These are phyloP conservation scores for Chamaecyparis obtusa DNA, from an alignment of 75 land plant species.

Conservation along the genomic window DNA sequence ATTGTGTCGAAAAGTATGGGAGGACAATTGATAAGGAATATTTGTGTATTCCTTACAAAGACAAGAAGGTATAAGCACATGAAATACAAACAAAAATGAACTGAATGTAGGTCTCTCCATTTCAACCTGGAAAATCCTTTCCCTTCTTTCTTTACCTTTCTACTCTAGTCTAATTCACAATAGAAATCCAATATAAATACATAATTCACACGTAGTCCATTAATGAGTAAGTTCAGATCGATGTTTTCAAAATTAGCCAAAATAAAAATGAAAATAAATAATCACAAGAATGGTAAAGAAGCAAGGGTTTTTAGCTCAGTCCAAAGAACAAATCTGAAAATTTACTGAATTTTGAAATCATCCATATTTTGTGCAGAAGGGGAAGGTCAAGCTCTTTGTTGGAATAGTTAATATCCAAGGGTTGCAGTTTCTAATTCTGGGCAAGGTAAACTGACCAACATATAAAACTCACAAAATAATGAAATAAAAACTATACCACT, in stretches of 20 bases:
- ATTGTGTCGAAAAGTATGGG: slow-evolving; percentile 61
- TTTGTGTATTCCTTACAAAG: slow-evolving; percentile 76
- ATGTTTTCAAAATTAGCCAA: background rate
- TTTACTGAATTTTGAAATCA: too few relatives aligned
- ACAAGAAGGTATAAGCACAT: background rate
- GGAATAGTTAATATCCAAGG: too few relatives aligned
- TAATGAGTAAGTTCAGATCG: background rate
- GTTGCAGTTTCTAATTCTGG: too few relatives aligned
- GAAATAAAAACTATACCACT: too few relatives aligned
- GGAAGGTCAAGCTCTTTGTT: too few relatives aligned
- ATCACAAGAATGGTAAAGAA: too few relatives aligned
- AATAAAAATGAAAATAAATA: too few relatives aligned
- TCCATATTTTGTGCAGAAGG: too few relatives aligned
- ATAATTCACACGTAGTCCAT: background rate
- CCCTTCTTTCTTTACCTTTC: background rate
- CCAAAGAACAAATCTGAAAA: too few relatives aligned
- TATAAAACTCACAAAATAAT: too few relatives aligned
- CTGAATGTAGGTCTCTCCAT: background rate
- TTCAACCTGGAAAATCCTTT: background rate
- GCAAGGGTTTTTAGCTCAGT: too few relatives aligned
- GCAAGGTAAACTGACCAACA: too few relatives aligned
- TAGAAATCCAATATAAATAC: background rate
- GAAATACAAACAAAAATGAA: background rate
- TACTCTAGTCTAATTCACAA: background rate
- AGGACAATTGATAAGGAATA: slow-evolving; percentile 47